Evolutionary conservation across 345 rosid species (phyloP).

Genomic region (Citrus hindsii): DNA sequence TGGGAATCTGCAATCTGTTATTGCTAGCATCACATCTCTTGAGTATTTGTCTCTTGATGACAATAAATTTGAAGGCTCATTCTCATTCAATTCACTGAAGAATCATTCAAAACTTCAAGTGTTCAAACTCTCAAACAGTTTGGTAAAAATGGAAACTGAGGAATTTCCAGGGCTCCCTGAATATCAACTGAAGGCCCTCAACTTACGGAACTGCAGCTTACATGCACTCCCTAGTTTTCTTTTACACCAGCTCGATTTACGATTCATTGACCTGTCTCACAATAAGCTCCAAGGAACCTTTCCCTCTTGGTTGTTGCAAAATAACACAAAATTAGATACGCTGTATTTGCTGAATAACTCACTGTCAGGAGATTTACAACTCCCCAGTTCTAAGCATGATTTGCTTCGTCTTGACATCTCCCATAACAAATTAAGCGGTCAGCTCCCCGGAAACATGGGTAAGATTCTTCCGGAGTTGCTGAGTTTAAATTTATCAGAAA

Average conservation of each 20-base stretch:
- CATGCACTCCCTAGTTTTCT: not conserved
- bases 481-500: not conserved
- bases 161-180: not conserved
- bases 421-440: not conserved
- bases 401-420: not conserved
- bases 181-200: not conserved
- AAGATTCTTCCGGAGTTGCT: not conserved
- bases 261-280: not conserved
- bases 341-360: not conserved
- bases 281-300: not conserved
- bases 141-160: not conserved
- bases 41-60: not conserved
- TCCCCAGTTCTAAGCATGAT: not conserved
- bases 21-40: not conserved
- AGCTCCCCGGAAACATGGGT: not conserved
- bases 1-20: conserved; percentile 1
- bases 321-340: not conserved
- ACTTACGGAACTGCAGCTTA: not conserved
- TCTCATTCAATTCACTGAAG: not conserved
- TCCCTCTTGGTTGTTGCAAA: not conserved
- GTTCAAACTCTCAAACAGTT: not conserved
- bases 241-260: not conserved
- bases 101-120: not conserved
- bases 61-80: not conserved
- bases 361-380: not conserved